Base-by-base conservation (phyloP, 2,329 filamentous ascomycete species). In the Diaporthe citriasiana region DNA sequence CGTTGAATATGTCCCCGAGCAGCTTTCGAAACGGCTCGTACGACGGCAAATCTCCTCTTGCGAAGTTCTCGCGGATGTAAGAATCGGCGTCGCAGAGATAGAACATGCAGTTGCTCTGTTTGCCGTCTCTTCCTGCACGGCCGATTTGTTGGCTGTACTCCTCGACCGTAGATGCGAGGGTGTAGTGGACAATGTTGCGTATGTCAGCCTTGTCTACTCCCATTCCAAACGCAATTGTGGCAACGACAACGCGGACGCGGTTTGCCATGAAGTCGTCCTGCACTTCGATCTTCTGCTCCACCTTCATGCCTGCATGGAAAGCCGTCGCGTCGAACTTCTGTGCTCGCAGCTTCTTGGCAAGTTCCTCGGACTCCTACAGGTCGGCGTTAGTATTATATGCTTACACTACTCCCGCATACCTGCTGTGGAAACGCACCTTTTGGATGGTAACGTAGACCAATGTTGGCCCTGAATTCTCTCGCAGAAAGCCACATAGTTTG, bases 361-460 rank as follows among this genome's bases (percentile, higher is more conserved):
- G 79, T 0, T 71, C 57, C 73, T 87, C 87, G 0, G 89, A 84
- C 76, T 89, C 86, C 78, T 83, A 15, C 0, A 42, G 4, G 7
- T 4, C 30, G 40, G 30, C 19, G 15, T 57, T 15, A 40, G 35
- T 33, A 1, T 35, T n/a, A 0, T 25, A 4, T 27, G 19, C 35
- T 30, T 22, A 9, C 17, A 15, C 7, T 42, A 15, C 7, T 42
- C 12, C 25, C 42, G 4, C 2, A 13, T 15, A 1, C 4, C 13
- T 25, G 3, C 5, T 4, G 9, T 3, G 1, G 10, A 7, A 30
- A 40, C 73, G 1, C 70, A 82, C 83, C 76, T 85, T 87, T 73
- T 91, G 90, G 0, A 88, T 79, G 0, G 89, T 91, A 1, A 91
- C 89, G 71, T 92, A 93, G 17, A 93, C 84, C 30, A 92, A 88